Evolutionary conservation across 495 filamentous ascomycete genomes (phyloP).

Genomic region (Aspergillus incahuasiensis): DNA sequence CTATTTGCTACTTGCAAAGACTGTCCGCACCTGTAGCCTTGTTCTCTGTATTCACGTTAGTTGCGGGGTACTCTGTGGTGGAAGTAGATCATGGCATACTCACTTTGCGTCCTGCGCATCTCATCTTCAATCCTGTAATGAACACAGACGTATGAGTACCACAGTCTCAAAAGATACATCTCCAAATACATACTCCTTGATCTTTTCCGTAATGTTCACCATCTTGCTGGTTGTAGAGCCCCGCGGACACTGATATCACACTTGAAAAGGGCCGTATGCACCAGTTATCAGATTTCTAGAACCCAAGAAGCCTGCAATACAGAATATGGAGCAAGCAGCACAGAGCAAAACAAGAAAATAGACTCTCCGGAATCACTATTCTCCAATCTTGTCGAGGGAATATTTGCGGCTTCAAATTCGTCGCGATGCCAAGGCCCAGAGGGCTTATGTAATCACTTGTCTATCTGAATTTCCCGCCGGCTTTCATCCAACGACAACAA

Average conservation of each 20-base stretch:
- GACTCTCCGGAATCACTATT: neutral
- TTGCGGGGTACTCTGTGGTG: slow-evolving; percentile 20
- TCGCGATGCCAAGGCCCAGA: slow-evolving; percentile 21
- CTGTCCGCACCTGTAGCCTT: slow-evolving; percentile 83
- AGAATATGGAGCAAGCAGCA: neutral
- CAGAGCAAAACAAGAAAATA: neutral
- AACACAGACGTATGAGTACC: slow-evolving; percentile 13
- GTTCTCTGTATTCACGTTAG: slow-evolving; percentile 69
- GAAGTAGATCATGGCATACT: slow-evolving; percentile 16
- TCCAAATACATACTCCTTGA: slow-evolving; percentile 74
- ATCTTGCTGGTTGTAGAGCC: slow-evolving; percentile 58
- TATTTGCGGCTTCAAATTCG: slow-evolving; percentile 19
- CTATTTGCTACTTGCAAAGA: neutral
- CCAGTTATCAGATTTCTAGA: neutral
- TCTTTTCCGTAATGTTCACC: slow-evolving; percentile 99
- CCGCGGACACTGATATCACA: slow-evolving; percentile 22
- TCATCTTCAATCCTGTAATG: slow-evolving; percentile 90
- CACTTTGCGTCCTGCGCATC: slow-evolving; percentile 98
- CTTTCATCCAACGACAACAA: neutral
- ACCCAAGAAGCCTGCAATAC: neutral
- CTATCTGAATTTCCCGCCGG: neutral
- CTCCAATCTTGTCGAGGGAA: slow-evolving; percentile 1
- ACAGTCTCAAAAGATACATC: neutral
- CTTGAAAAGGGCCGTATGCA: neutral
- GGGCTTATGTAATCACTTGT: slow-evolving; percentile 22